phyloP scores from a whole-genome alignment of 2,329 filamentous ascomycete species.

The Xenoacremonium recifei region DNA sequence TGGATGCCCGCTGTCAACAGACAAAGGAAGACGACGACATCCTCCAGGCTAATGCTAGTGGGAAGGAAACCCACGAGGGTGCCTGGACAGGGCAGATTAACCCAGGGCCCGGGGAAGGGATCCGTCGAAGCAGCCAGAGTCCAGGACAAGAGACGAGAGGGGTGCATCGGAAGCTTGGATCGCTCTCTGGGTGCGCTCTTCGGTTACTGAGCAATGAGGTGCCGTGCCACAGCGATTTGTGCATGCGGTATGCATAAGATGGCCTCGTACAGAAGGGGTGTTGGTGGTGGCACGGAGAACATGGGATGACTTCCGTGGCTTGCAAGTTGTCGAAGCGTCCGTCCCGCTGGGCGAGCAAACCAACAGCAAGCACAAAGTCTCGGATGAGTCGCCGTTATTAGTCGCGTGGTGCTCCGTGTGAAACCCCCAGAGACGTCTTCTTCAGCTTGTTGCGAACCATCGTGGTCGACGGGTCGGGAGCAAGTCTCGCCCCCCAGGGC shows the following conservation, averaged over 20 bases:
- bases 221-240: no score
- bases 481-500: no score
- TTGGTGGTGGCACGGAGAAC: background rate
- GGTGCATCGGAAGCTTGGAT: background rate
- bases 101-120: background rate
- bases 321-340: background rate
- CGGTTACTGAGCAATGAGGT: no score
- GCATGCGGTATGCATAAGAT: no score
- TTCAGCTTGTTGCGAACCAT: background rate
- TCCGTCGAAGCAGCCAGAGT: background rate
- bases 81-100: background rate
- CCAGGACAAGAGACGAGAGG: background rate
- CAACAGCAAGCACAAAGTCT: background rate
- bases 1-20: background rate
- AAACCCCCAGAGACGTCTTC: background rate
- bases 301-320: background rate
- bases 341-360: background rate
- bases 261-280: background rate
- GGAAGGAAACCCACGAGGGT: background rate
- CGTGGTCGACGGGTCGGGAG: background rate
- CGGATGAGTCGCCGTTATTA: background rate
- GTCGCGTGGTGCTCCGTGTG: background rate
- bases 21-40: background rate
- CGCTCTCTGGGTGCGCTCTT: background rate
- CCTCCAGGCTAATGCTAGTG: no score